These are phyloP conservation scores for Mollisiaceae sp. DNA, from an alignment of 2,329 filamentous ascomycete genomes.

Conservation along the genomic window DNA sequence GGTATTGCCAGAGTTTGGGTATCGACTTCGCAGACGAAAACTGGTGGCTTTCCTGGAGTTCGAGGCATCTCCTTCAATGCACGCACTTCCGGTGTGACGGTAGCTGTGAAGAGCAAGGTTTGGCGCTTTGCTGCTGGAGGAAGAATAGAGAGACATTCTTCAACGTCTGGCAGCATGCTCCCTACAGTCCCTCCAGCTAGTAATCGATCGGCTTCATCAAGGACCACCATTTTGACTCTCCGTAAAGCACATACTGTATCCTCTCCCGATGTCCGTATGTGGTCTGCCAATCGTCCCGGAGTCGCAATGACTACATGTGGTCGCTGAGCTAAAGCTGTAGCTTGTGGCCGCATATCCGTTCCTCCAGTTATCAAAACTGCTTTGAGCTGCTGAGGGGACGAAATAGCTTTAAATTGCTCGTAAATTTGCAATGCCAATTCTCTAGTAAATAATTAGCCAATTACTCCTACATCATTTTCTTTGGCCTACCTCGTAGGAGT, in stretches of 20 bases:
- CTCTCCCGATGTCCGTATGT: conserved; percentile 87
- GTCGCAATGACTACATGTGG: conserved; percentile 96
- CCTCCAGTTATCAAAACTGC: conserved; percentile 90
- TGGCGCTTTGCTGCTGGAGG: conserved; percentile 82
- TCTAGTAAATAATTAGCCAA: conserved; percentile 47
- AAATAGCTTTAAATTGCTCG: conserved; percentile 94
- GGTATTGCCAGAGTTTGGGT: conserved; percentile 78
- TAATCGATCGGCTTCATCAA: conserved; percentile 94
- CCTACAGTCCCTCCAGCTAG: conserved; percentile 74
- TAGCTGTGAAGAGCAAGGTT: conserved; percentile 94
- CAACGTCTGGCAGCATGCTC: conserved; percentile 93
- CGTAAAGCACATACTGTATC: conserved; percentile 86
- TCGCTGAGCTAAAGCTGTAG: conserved; percentile 77
- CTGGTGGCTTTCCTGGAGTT: conserved; percentile 70
- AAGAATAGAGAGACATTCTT: conserved; percentile 82
- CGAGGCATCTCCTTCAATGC: conserved; percentile 80
- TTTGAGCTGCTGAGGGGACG: conserved; percentile 85
- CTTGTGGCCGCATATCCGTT: conserved; percentile 89
- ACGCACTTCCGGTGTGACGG: conserved; percentile 89
- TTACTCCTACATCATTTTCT: not conserved
- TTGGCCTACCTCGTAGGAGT: conserved; percentile 77
- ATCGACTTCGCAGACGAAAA: conserved; percentile 90
- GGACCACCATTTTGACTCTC: conserved; percentile 82
- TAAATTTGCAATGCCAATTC: conserved; percentile 96
- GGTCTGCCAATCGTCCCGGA: conserved; percentile 89